These are phyloP conservation scores for Hermanozyma aechmeae DNA, from an alignment of 805 yeast genomes.

Conservation along the genomic window DNA sequence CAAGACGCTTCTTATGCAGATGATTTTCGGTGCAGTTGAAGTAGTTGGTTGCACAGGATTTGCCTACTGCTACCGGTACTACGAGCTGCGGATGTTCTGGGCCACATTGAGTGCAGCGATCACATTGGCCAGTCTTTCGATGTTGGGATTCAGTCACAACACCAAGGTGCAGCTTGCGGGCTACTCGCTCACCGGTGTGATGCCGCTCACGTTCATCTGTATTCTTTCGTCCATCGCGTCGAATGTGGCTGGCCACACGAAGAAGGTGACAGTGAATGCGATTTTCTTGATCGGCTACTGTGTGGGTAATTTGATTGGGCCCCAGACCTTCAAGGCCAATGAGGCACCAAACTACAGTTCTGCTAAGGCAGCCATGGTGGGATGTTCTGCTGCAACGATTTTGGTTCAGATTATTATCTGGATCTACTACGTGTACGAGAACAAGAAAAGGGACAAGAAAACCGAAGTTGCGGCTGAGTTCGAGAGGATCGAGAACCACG, in stretches of 20 bases:
- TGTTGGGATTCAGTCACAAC: slow-evolving; percentile 34
- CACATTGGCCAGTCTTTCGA: slow-evolving; percentile 17
- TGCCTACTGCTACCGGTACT: slow-evolving; percentile 14
- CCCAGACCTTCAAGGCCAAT: slow-evolving; percentile 8
- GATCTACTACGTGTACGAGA: slow-evolving; percentile 21
- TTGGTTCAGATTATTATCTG: slow-evolving; percentile 16
- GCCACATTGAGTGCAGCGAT: slow-evolving; percentile 37
- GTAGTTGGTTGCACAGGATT: slow-evolving; percentile 26
- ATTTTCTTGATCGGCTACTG: slow-evolving; percentile 24
- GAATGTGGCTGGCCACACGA: slow-evolving; percentile 17
- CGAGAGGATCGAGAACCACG: slow-evolving; percentile 28
- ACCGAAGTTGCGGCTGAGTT: slow-evolving; percentile 12
- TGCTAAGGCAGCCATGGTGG: not conserved
- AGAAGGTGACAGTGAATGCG: slow-evolving; percentile 22
- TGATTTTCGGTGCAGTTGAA: slow-evolving; percentile 42
- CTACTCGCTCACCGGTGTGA: slow-evolving; percentile 3
- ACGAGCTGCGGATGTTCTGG: slow-evolving; percentile 57
- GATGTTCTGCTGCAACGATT: slow-evolving; percentile 11
- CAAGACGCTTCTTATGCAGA: slow-evolving; percentile 32
- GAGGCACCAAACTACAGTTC: slow-evolving; percentile 4
- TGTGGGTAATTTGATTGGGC: slow-evolving; percentile 17
- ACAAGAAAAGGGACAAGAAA: slow-evolving; percentile 26
- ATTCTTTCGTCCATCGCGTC: not conserved
- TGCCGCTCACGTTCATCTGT: not conserved
- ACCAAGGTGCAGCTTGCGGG: slow-evolving; percentile 18